Evolutionary conservation across 192 early-diverging fungal species (phyloP).

Genomic region (Allomyces arbusculus): DNA sequence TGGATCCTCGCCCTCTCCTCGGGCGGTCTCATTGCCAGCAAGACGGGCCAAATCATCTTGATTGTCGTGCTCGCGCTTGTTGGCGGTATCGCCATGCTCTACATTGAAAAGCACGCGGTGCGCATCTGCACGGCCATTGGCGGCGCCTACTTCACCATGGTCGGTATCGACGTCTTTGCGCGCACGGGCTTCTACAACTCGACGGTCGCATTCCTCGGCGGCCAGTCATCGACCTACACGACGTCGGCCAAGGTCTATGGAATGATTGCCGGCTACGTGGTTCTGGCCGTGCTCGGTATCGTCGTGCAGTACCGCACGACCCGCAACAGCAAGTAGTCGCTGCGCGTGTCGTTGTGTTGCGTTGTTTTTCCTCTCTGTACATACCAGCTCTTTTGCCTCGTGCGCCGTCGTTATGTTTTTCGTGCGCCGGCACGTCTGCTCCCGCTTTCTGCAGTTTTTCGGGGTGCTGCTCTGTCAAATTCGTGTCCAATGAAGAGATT

Average conservation of each 20-base stretch:
- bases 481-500: no score
- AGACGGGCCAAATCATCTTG: conserved; percentile 45
- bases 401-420: no score
- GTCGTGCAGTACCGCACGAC: conserved; percentile 41
- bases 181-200: conserved; percentile 47
- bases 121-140: conserved; percentile 51
- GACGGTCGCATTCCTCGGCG: conserved; percentile 24
- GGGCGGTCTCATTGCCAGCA: conserved; percentile 37
- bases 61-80: conserved; percentile 38
- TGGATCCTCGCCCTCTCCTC: conserved; percentile 44
- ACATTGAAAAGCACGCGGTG: conserved; percentile 37
- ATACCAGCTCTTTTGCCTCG: no score
- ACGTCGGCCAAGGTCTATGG: conserved; percentile 35
- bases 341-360: no score
- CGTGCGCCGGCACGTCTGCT: no score
- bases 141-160: conserved; percentile 56
- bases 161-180: conserved; percentile 68
- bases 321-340: conserved; percentile 4
- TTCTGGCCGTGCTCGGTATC: conserved; percentile 38
- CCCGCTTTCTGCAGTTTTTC: no score
- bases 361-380: no score
- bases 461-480: no score
- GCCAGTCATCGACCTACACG: conserved; percentile 21
- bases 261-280: conserved; percentile 48
- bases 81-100: conserved; percentile 41